These are phyloP conservation scores for Nigrospora oryzae DNA, from an alignment of 2,329 filamentous ascomycete genomes.

Conservation along the genomic window DNA sequence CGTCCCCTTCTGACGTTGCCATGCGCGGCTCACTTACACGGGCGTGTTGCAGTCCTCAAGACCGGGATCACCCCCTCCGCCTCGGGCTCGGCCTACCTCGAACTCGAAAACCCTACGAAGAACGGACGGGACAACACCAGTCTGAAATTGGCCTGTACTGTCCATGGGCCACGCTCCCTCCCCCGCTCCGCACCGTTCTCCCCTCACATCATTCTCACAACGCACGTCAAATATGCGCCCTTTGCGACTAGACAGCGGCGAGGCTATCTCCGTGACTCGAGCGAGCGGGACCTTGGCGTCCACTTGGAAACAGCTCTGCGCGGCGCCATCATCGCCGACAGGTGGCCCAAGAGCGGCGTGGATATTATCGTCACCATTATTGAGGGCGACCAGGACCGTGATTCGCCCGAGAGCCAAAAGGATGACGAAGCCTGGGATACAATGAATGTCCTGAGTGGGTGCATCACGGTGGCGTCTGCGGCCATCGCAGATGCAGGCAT, in stretches of 20 bases:
- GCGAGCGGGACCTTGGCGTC: conserved; percentile 80
- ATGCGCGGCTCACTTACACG: background rate
- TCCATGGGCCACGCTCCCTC: conserved; percentile 86
- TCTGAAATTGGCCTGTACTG: conserved; percentile 85
- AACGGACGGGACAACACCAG: conserved; percentile 46
- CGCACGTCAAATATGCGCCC: conserved; percentile 92
- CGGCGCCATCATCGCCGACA: conserved; percentile 82
- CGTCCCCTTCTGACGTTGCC: no score
- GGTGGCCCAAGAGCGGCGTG: conserved; percentile 98
- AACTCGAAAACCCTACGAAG: conserved; percentile 44
- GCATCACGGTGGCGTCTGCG: conserved; percentile 87
- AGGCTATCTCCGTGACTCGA: conserved; percentile 78
- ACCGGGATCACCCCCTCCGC: conserved; percentile 90
- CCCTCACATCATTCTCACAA: conserved; percentile 82
- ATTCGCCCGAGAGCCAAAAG: conserved; percentile 33
- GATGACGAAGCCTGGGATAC: conserved; percentile 68
- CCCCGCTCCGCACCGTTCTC: conserved; percentile 87
- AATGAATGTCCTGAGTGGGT: conserved; percentile 87
- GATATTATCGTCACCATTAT: conserved; percentile 89
- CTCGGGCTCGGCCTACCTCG: conserved; percentile 84
- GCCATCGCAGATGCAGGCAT: conserved; percentile 92
- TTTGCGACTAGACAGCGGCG: conserved; percentile 74
- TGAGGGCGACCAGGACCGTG: conserved; percentile 80
- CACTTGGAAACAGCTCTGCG: conserved; percentile 87
- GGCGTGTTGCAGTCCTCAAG: conserved; percentile 60